Conservation (phyloP, 1,284 basidiomycete species). For the Volvariella surrecta region DNA sequence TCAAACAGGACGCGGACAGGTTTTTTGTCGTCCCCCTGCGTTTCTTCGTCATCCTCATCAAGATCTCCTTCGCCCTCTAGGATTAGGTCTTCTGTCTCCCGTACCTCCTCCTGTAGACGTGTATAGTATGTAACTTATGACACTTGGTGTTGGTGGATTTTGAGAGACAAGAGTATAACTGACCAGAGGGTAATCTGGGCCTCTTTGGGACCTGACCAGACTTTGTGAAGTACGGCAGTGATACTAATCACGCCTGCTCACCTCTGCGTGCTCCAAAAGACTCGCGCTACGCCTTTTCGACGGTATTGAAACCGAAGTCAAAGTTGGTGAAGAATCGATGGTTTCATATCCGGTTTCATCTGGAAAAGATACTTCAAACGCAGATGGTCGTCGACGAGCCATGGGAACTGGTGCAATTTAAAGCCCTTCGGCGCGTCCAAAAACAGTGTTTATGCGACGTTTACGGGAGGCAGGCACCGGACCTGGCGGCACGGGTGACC, state of each 20-base stretch:
- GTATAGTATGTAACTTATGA: too few species aligned
- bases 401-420: slow-evolving; percentile 5
- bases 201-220: slow-evolving; percentile 25
- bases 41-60: slow-evolving; percentile 12
- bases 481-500: too few species aligned
- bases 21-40: slow-evolving; percentile 19
- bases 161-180: too few species aligned
- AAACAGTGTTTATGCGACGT: too few species aligned
- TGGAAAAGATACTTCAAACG: slow-evolving; percentile 29
- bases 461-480: too few species aligned
- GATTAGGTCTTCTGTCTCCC: background rate
- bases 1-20: slow-evolving; percentile 29
- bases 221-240: too few species aligned
- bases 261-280: slow-evolving; percentile 14
- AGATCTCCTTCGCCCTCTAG: slow-evolving; percentile 9
- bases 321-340: slow-evolving; percentile 8
- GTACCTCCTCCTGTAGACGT: too few species aligned
- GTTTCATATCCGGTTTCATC: slow-evolving; percentile 15
- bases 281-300: slow-evolving; percentile 18
- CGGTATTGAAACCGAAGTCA: slow-evolving; percentile 9
- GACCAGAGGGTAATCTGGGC: slow-evolving; percentile 8
- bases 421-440: too few species aligned
- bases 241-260: too few species aligned
- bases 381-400: slow-evolving; percentile 21
- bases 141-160: too few species aligned